A percentile compares a stretch with the other conserved stretches of the same genome.
These are phyloP conservation scores for Emmonsia crescens DNA, from an alignment of 2,329 filamentous ascomycete species.

Conservation along the genomic window DNA sequence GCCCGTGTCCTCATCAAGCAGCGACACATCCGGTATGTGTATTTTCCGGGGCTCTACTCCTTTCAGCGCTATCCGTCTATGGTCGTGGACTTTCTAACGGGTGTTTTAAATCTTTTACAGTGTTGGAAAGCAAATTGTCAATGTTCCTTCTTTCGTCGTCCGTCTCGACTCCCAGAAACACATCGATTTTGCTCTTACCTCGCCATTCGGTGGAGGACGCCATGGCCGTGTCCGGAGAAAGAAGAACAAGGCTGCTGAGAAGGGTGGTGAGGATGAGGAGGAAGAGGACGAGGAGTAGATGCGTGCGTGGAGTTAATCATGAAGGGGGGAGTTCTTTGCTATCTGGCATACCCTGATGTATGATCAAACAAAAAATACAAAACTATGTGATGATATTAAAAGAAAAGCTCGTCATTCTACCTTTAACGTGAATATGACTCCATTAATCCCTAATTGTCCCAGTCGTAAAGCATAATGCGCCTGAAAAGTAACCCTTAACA, in stretches of 20 bases:
- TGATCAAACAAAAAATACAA: conserved; percentile 22
- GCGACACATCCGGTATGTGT: conserved; percentile 75
- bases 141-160: conserved; percentile 98
- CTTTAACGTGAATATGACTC: neutral
- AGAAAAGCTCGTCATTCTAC: neutral
- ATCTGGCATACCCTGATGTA: conserved; percentile 31
- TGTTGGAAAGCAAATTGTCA: conserved; percentile 99
- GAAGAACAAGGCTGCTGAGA: conserved; percentile 96
- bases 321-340: conserved; percentile 21
- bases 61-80: neutral
- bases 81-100: conserved; percentile 3
- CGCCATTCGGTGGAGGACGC: conserved; percentile 93
- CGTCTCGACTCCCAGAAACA: conserved; percentile 99
- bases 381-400: neutral
- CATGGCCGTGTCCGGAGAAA: conserved; percentile 97
- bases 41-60: neutral
- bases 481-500: neutral
- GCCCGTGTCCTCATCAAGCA: conserved; percentile 99
- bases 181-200: conserved; percentile 97
- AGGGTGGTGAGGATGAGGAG: conserved; percentile 44
- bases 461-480: neutral
- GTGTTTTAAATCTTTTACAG: conserved; percentile 30
- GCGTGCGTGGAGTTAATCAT: conserved; percentile 14
- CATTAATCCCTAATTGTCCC: neutral
- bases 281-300: conserved; percentile 76